phyloP scores from a whole-genome alignment of 164 flowering plant species.

The Magnolia changhungtana region DNA sequence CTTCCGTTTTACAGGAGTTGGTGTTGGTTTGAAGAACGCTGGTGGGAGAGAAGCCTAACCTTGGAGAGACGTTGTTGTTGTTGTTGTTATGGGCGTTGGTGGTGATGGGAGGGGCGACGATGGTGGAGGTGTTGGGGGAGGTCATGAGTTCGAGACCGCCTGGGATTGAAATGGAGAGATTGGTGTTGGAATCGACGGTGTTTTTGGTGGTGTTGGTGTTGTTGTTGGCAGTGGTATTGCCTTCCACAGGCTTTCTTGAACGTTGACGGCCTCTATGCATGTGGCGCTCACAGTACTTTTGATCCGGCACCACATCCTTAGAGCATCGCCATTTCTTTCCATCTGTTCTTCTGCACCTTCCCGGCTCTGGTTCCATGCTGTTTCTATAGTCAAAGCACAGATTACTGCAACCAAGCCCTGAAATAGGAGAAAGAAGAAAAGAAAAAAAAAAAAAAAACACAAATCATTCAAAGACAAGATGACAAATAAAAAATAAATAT shows the following conservation, averaged over 20 bases:
- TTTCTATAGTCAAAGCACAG: constrained; percentile 25
- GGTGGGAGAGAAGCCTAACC: constrained; percentile 36
- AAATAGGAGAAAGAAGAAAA: neutral
- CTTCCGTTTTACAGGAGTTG: constrained; percentile 19
- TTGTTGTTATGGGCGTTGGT: neutral
- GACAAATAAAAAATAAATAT: neutral
- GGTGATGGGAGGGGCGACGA: constrained; percentile 1
- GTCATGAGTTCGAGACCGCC: constrained; percentile 24
- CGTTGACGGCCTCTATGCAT: constrained; percentile 73
- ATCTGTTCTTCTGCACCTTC: constrained; percentile 63
- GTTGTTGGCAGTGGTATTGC: constrained; percentile 8
- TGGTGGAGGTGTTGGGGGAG: neutral
- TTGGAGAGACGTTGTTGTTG: constrained; percentile 10
- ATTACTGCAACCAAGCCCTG: constrained; percentile 25
- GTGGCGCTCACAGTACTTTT: constrained; percentile 60
- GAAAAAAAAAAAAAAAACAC: neutral
- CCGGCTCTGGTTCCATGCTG: constrained; percentile 52
- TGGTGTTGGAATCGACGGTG: constrained; percentile 15
- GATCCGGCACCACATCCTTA: constrained; percentile 40
- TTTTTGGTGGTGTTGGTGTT: neutral
- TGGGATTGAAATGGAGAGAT: constrained; percentile 20
- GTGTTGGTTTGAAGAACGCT: constrained; percentile 42
- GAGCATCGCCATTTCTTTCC: constrained; percentile 53
- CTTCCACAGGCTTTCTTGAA: constrained; percentile 88
- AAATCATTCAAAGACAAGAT: neutral